Percentiles rank a stretch among this genome's conserved stretches.
Evolutionary conservation across 345 rosid species (phyloP).

Genomic region (Dimocarpus longan): DNA sequence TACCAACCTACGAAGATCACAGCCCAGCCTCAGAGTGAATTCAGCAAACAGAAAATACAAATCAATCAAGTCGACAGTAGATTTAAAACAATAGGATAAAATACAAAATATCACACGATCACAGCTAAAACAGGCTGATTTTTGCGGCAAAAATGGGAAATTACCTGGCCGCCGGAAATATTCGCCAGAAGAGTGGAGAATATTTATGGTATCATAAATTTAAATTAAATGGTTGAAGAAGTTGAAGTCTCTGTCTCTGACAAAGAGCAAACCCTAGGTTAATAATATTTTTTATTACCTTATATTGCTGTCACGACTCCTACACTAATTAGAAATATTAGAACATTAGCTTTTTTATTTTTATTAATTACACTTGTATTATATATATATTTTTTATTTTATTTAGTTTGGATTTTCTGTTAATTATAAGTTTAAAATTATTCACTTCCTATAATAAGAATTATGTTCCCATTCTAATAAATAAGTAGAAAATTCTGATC

Average conservation of each 20-base stretch:
- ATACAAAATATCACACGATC: background rate
- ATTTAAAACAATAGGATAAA: too few relatives aligned
- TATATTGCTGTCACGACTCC: too few relatives aligned
- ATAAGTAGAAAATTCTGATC: too few relatives aligned
- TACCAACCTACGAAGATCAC: conserved; percentile 34
- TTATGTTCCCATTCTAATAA: too few relatives aligned
- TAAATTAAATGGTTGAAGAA: background rate
- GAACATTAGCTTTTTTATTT: too few relatives aligned
- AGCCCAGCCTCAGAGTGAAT: conserved; percentile 27
- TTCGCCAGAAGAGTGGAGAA: conserved; percentile 1
- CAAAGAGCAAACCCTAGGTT: background rate
- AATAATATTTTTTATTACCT: background rate
- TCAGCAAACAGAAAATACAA: conserved; percentile 31
- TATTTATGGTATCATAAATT: background rate
- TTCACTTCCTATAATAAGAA: too few relatives aligned
- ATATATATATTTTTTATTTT: too few relatives aligned
- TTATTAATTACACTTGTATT: too few relatives aligned
- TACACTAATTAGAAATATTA: too few relatives aligned
- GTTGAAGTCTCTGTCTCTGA: background rate
- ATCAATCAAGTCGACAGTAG: background rate
- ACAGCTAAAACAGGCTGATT: background rate
- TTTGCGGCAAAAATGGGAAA: background rate
- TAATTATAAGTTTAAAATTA: too few relatives aligned
- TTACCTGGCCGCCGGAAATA: conserved; percentile 32
- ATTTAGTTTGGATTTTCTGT: too few relatives aligned